Conservation (phyloP, 2,329 filamentous ascomycete genomes). For the Capronia americana region DNA sequence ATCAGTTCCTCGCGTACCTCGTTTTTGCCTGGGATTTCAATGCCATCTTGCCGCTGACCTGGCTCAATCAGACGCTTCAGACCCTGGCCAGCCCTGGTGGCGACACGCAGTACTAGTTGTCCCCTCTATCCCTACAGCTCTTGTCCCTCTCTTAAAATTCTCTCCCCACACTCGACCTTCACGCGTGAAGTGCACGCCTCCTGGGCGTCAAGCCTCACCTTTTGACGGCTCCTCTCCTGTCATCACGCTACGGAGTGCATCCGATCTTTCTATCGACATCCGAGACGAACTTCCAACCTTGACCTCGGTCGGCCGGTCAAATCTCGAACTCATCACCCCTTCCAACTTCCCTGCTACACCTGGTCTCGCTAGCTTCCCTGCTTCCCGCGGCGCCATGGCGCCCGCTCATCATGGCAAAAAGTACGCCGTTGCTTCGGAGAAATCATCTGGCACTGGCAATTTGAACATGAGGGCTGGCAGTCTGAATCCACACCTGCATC, state of each 20-base stretch:
- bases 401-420: constrained; percentile 29
- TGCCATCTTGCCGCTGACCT: constrained; percentile 1
- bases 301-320: constrained; percentile 20
- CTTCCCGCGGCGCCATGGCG: constrained; percentile 31
- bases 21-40: constrained; percentile 12
- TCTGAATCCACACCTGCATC: constrained; percentile 16
- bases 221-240: constrained; percentile 10
- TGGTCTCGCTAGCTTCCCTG: constrained; percentile 21
- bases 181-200: constrained; percentile 30
- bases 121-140: constrained; percentile 2
- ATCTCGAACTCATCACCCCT: constrained; percentile 24
- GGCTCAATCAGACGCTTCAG: not conserved
- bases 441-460: constrained; percentile 24
- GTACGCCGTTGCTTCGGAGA: constrained; percentile 35
- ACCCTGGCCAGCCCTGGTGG: not conserved
- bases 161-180: constrained; percentile 14
- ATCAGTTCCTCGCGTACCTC: not conserved
- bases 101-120: constrained; percentile 9
- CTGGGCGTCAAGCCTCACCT: constrained; percentile 4
- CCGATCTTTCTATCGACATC: constrained; percentile 22
- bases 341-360: constrained; percentile 30
- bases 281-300: constrained; percentile 20
- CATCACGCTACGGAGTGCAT: constrained; percentile 16
- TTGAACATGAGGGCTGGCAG: constrained; percentile 17
- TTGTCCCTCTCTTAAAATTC: constrained; percentile 9